Evolutionary conservation across 805 yeast species (phyloP).

Genomic region (Candida succiphila): DNA sequence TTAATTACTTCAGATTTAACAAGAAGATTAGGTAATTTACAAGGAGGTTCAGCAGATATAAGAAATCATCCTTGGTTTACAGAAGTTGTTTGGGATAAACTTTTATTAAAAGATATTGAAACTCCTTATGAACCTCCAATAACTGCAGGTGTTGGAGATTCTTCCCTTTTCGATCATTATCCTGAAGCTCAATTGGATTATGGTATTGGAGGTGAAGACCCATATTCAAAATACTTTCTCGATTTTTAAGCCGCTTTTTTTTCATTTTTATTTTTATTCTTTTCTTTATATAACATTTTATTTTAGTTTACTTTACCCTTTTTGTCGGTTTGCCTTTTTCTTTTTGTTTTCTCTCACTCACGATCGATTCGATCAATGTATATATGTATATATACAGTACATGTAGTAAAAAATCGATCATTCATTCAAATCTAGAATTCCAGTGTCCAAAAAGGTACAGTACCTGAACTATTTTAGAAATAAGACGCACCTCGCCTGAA

Average conservation of each 20-base stretch:
- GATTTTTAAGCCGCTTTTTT: conserved; percentile 31
- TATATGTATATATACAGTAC: too few relatives aligned
- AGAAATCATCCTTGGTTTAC: conserved; percentile 49
- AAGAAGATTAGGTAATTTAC: conserved; percentile 45
- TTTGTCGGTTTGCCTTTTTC: background rate
- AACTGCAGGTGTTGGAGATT: conserved; percentile 55
- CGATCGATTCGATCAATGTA: too few relatives aligned
- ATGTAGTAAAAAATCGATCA: too few relatives aligned
- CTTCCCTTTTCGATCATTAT: conserved; percentile 56
- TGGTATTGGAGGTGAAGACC: conserved; percentile 68
- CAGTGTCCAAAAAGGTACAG: too few relatives aligned
- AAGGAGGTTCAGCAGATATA: conserved; percentile 48
- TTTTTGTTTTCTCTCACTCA: background rate
- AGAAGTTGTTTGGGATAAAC: conserved; percentile 53
- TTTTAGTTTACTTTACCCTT: background rate
- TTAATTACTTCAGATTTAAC: conserved; percentile 47
- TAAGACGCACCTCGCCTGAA: too few relatives aligned
- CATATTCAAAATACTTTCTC: conserved; percentile 46
- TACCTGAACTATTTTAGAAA: too few relatives aligned
- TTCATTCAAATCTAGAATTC: too few relatives aligned
- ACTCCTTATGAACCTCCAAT: conserved; percentile 60
- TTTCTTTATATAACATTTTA: background rate
- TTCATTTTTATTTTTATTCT: background rate
- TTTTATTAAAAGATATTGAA: conserved; percentile 45
- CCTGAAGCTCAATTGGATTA: conserved; percentile 80